Evolutionary conservation across 148 eudicot genomes (phyloP).

Genomic region (Vaccinium myrtillus): DNA sequence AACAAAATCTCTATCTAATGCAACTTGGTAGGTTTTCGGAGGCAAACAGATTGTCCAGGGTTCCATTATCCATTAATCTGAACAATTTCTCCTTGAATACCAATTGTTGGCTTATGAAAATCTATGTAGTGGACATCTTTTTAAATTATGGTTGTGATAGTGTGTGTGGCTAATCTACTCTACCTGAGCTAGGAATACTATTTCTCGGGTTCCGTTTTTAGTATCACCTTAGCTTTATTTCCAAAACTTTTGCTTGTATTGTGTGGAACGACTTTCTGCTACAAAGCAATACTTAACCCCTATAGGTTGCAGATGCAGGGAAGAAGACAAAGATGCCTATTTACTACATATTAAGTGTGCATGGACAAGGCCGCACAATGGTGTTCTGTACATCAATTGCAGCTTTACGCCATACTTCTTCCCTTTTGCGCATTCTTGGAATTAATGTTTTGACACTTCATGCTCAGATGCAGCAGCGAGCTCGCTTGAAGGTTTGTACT

Average conservation of each 20-base stretch:
- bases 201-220: neutral
- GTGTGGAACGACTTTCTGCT: neutral
- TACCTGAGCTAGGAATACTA: neutral
- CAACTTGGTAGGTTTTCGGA: neutral
- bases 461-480: conserved; percentile 88
- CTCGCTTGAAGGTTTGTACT: conserved; percentile 80
- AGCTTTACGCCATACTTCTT: conserved; percentile 78
- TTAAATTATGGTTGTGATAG: neutral
- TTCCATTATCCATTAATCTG: neutral
- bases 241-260: neutral
- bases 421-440: conserved; percentile 63
- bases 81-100: neutral
- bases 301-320: conserved; percentile 66
- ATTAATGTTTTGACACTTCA: conserved; percentile 69
- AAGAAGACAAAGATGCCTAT: conserved; percentile 93
- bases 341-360: conserved; percentile 83
- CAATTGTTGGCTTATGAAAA: neutral
- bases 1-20: neutral
- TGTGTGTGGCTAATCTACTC: neutral
- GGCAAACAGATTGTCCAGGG: neutral
- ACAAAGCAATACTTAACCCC: neutral
- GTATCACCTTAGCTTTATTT: neutral
- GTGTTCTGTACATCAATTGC: conserved; percentile 93
- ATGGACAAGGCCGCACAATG: conserved; percentile 86
- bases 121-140: neutral